phyloP scores from a whole-genome alignment of 2,329 filamentous ascomycete genomes.

The Passalora sequoiae region DNA sequence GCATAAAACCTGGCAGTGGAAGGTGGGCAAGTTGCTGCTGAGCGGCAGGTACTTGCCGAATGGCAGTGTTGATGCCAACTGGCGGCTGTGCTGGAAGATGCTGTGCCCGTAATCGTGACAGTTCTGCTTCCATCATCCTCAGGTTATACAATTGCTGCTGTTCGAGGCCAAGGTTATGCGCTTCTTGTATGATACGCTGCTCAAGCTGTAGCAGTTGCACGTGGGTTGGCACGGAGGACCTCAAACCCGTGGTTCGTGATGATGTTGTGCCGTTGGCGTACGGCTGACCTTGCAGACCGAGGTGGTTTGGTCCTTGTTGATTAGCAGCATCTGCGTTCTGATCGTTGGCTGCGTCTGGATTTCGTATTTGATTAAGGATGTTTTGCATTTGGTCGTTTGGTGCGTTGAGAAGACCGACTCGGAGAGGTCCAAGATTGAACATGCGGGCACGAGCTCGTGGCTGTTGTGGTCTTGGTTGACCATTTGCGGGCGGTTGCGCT shows the following conservation, averaged over 20 bases:
- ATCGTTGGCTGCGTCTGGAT: conserved; percentile 18
- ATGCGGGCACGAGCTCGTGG: conserved; percentile 40
- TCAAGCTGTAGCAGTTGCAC: conserved; percentile 62
- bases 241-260: conserved; percentile 10
- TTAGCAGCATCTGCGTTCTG: conserved; percentile 33
- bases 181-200: conserved; percentile 63
- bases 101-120: conserved; percentile 56
- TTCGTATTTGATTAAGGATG: conserved; percentile 30
- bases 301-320: conserved; percentile 17
- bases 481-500: conserved; percentile 5
- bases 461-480: conserved; percentile 32
- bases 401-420: conserved; percentile 63
- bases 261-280: conserved; percentile 20
- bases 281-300: conserved; percentile 23
- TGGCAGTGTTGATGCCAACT: conserved; percentile 15
- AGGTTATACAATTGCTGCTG: conserved; percentile 65
- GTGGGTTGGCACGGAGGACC: conserved; percentile 43
- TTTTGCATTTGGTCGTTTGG: conserved; percentile 46
- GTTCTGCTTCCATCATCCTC: conserved; percentile 61
- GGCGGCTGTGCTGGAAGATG: conserved; percentile 23
- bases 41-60: conserved; percentile 13
- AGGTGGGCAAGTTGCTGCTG: conserved; percentile 3
- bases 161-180: conserved; percentile 57
- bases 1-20: conserved; percentile 9
- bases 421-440: conserved; percentile 68